Conservation (phyloP, 1,139 yeast species). For the Suhomyces bolitotheri region DNA sequence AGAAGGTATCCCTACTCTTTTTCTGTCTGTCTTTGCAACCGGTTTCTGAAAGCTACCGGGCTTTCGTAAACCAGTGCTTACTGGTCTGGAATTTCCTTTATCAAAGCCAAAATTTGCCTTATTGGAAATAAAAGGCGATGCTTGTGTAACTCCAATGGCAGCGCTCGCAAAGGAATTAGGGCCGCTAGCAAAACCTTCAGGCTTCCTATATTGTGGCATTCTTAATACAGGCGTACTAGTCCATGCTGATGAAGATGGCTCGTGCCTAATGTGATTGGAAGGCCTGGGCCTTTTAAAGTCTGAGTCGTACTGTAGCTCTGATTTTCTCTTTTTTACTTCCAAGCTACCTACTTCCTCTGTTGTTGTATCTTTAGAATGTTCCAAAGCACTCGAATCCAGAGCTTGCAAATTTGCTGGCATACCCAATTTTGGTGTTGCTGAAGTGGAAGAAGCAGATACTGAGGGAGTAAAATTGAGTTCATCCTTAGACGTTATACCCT, state of each 20-base stretch:
- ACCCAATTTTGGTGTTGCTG: no score
- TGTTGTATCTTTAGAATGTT: no score
- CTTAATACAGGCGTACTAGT: constrained; percentile 23
- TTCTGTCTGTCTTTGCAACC: constrained; percentile 15
- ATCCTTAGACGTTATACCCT: constrained; percentile 30
- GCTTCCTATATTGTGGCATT: constrained; percentile 45
- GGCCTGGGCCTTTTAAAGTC: no score
- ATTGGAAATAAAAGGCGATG: constrained; percentile 39
- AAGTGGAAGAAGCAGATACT: no score
- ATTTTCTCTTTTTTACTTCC: no score
- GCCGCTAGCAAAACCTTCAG: constrained; percentile 17
- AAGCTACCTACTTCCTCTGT: no score
- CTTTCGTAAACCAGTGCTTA: constrained; percentile 39
- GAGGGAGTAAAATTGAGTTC: no score
- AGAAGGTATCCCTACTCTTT: constrained; percentile 31
- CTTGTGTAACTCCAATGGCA: constrained; percentile 13
- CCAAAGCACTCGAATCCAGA: no score
- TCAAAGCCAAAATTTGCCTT: constrained; percentile 23
- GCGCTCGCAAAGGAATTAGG: constrained; percentile 4
- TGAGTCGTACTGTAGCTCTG: no score
- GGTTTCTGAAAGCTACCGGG: constrained; percentile 46
- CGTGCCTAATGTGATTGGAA: no score
- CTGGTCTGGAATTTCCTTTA: constrained; percentile 8
- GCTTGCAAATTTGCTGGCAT: no score
- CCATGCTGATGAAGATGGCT: constrained; percentile 7